Conservation (phyloP, 129 eudicot genomes). For the Lactuca sativa region DNA sequence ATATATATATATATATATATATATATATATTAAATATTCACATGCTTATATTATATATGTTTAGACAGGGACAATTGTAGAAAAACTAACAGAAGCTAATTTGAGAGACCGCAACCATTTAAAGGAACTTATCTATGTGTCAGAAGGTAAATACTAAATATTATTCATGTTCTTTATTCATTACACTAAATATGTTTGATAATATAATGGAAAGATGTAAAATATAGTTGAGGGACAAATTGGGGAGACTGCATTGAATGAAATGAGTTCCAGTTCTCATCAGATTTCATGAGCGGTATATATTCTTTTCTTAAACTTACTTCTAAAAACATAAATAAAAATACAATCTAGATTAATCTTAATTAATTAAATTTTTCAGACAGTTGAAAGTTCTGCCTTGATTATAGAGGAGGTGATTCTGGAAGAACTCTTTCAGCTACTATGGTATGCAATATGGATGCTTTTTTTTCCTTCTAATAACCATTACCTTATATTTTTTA, state of each 20-base stretch:
- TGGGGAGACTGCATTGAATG: conserved; percentile 84
- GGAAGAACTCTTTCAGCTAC: conserved; percentile 76
- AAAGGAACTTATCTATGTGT: conserved; percentile 58
- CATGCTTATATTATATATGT: too few species aligned
- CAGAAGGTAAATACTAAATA: conserved; percentile 53
- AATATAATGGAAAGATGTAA: neutral
- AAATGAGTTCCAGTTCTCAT: conserved; percentile 89
- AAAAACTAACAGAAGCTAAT: too few species aligned
- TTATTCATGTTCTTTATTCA: neutral
- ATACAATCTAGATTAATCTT: too few species aligned
- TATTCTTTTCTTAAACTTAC: neutral
- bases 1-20: too few species aligned
- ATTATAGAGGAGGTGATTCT: conserved; percentile 40
- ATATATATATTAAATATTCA: too few species aligned
- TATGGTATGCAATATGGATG: conserved; percentile 54
- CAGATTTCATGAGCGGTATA: conserved; percentile 82
- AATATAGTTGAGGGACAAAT: conserved; percentile 77
- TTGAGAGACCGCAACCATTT: too few species aligned
- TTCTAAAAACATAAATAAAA: conserved; percentile 4
- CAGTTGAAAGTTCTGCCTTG: conserved; percentile 69
- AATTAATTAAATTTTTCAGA: conserved; percentile 40
- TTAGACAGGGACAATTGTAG: too few species aligned
- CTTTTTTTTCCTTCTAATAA: neutral
- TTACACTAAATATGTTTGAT: neutral
- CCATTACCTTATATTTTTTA: neutral